Percentiles rank a stretch among this genome's conserved stretches.
Evolutionary conservation across 2,329 filamentous ascomycete species (phyloP).

Genomic region (Cryphonectria carpinicola): DNA sequence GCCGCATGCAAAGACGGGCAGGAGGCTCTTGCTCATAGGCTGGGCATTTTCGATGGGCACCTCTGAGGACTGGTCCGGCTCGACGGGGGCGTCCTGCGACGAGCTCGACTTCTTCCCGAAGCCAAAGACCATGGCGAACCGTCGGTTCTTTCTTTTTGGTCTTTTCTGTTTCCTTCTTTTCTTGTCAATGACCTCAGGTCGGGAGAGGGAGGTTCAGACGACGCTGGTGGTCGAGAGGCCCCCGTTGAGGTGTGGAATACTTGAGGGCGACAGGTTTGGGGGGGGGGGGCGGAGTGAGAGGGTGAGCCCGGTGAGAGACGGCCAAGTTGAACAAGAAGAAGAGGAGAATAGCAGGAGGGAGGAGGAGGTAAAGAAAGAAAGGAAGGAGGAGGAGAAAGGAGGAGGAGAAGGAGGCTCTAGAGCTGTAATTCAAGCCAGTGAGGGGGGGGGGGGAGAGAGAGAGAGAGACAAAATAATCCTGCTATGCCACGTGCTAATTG

Average conservation of each 20-base stretch:
- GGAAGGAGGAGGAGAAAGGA: not conserved
- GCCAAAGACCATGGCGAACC: constrained; percentile 22
- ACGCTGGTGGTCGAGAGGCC: not conserved
- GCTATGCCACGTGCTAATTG: not conserved
- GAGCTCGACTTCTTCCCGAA: constrained; percentile 25
- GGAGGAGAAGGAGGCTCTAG: constrained; percentile 4
- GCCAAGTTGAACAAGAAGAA: no score
- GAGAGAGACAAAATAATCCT: not conserved
- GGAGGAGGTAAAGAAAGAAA: no score
- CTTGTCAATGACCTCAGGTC: not conserved
- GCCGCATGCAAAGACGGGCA: constrained; percentile 84
- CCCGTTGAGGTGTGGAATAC: not conserved
- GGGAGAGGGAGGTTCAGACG: not conserved
- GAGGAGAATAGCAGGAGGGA: not conserved
- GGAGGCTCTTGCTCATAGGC: constrained; percentile 33
- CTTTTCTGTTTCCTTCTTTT: not conserved
- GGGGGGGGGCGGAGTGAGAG: not conserved
- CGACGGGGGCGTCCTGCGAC: constrained; percentile 9
- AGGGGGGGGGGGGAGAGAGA: not conserved
- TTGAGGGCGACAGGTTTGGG: not conserved
- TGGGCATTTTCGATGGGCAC: constrained; percentile 4
- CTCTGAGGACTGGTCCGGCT: constrained; percentile 18
- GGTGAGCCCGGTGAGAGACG: not conserved
- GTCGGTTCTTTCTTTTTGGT: not conserved
- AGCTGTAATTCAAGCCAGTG: not conserved